phyloP scores from a whole-genome alignment of 1,284 basidiomycete genomes.

The Bothia castanella region DNA sequence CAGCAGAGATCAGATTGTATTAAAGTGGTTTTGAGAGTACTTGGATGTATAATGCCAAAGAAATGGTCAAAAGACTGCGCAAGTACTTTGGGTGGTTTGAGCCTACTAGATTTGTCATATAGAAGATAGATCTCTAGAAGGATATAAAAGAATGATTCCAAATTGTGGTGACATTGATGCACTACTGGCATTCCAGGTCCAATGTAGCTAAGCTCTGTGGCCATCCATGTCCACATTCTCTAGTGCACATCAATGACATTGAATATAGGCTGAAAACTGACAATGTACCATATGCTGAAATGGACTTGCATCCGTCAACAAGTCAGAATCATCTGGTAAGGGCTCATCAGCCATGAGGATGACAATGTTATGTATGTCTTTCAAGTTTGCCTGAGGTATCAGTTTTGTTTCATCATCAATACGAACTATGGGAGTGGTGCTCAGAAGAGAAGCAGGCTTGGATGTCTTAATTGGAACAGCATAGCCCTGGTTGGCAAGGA shows the following conservation, averaged over 20 bases:
- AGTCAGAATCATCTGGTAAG: neutral
- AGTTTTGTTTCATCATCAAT: too few relatives aligned
- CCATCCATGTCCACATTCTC: constrained; percentile 15
- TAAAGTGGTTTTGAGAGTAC: too few relatives aligned
- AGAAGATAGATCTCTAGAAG: constrained; percentile 8
- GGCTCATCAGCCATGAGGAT: constrained; percentile 2
- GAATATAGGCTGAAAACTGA: neutral
- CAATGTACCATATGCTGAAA: neutral
- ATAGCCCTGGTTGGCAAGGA: constrained; percentile 6
- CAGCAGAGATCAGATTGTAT: too few relatives aligned
- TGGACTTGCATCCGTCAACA: neutral
- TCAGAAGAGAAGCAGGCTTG: neutral
- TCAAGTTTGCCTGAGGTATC: neutral
- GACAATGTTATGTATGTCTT: neutral
- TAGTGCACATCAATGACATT: neutral
- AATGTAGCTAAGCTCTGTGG: constrained; percentile 1
- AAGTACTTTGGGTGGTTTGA: constrained; percentile 1
- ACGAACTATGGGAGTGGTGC: too few relatives aligned
- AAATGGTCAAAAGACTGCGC: constrained; percentile 1
- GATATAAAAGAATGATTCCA: constrained; percentile 15
- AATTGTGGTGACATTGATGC: neutral
- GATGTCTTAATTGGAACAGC: neutral
- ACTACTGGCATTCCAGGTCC: neutral
- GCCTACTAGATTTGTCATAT: neutral
- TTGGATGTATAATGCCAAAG: too few relatives aligned